These are phyloP conservation scores for Cystofilobasidium bisporidii DNA, from an alignment of 768 basidiomycete species.

Conservation along the genomic window DNA sequence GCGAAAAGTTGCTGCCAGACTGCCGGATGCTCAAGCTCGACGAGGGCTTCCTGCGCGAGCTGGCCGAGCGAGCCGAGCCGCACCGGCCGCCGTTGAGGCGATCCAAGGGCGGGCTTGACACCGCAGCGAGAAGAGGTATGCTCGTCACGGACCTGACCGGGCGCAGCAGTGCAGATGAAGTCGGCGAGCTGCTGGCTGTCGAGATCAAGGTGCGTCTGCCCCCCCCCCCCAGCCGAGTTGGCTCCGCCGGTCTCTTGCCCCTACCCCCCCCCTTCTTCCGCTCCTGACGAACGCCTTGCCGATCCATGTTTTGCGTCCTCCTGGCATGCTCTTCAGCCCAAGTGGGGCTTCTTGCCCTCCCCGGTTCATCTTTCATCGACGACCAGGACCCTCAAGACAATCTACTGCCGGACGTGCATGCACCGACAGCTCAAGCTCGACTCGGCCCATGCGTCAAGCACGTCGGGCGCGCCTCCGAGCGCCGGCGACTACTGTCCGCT, in stretches of 20 bases:
- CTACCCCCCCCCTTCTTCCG: too few species aligned
- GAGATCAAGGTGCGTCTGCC: constrained; percentile 84
- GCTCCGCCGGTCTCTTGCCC: too few species aligned
- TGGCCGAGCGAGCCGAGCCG: constrained; percentile 47
- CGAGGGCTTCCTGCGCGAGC: constrained; percentile 51
- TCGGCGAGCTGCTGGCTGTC: constrained; percentile 51
- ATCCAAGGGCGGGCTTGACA: constrained; percentile 53
- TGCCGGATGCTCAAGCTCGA: constrained; percentile 48
- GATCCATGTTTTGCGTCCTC: too few species aligned
- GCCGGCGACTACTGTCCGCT: constrained; percentile 63
- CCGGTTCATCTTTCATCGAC: constrained; percentile 51
- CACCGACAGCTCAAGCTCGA: constrained; percentile 55
- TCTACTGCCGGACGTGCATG: constrained; percentile 84
- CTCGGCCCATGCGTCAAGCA: constrained; percentile 35
- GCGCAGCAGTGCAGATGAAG: constrained; percentile 33
- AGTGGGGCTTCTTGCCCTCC: constrained; percentile 88
- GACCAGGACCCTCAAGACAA: constrained; percentile 54
- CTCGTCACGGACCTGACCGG: constrained; percentile 74
- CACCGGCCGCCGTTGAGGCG: constrained; percentile 54
- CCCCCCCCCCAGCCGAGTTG: too few species aligned
- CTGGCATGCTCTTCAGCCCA: constrained; percentile 53
- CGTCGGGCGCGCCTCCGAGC: background rate
- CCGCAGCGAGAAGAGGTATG: constrained; percentile 49
- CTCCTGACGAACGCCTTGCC: too few species aligned
- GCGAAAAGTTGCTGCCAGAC: constrained; percentile 51